A percentile compares a stretch with the other conserved stretches of the same genome.
Conservation (phyloP, 1,139 yeast species). For the Pichiaceae sp. region DNA sequence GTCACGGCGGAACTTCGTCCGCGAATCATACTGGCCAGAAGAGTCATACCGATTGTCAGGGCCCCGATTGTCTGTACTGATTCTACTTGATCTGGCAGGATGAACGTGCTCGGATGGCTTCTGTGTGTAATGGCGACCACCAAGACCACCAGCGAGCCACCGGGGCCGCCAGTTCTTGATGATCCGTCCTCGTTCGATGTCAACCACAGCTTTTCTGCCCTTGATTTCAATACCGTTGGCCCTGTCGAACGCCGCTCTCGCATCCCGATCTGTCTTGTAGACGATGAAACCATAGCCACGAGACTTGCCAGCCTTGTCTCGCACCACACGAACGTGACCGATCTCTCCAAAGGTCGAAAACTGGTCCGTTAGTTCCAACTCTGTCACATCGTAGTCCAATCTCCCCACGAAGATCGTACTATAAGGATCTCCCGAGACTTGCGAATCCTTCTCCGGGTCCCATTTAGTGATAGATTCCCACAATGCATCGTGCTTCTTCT, state of each 20-base stretch:
- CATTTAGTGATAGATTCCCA: conserved; percentile 30
- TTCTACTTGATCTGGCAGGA: too few relatives aligned
- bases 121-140: conserved; percentile 35
- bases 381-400: conserved; percentile 57
- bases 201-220: conserved; percentile 57
- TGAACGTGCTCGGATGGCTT: too few relatives aligned
- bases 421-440: conserved; percentile 66
- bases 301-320: conserved; percentile 48
- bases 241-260: conserved; percentile 49
- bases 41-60: too few relatives aligned
- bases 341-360: conserved; percentile 65
- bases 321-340: conserved; percentile 57
- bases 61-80: too few relatives aligned
- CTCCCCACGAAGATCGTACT: conserved; percentile 73
- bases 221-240: conserved; percentile 47
- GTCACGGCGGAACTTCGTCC: too few relatives aligned
- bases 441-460: conserved; percentile 53
- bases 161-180: conserved; percentile 77
- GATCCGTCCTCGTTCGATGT: conserved; percentile 76
- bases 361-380: conserved; percentile 56
- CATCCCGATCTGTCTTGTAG: conserved; percentile 52
- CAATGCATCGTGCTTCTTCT: conserved; percentile 27
- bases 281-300: conserved; percentile 84
- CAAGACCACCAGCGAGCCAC: conserved; percentile 66
- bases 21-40: too few relatives aligned